These are phyloP conservation scores for Nitzschia palea DNA, from an alignment of 108 stramenopile genomes.

Conservation along the genomic window DNA sequence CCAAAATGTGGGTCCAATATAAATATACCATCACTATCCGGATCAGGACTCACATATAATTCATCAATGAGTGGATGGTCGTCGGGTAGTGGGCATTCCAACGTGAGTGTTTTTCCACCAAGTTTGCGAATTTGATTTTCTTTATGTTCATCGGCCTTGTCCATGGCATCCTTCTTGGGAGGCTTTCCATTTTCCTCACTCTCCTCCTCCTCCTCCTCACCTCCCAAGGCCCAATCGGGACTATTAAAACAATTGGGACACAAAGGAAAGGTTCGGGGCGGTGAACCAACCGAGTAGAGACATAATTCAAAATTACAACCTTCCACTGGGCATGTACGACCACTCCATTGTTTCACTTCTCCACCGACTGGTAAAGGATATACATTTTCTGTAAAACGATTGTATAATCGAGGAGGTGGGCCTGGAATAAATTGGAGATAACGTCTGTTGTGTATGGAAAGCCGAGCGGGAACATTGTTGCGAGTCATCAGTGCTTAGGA, in stretches of 20 bases:
- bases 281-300: conserved; percentile 77
- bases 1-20: conserved; percentile 82
- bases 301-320: conserved; percentile 88
- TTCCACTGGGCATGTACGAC: conserved; percentile 61
- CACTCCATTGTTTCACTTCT: conserved; percentile 82
- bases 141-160: conserved; percentile 65
- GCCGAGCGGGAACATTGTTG: background rate
- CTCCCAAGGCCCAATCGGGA: conserved; percentile 67
- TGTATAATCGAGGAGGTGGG: conserved; percentile 71
- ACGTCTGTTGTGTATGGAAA: conserved; percentile 30
- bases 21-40: conserved; percentile 84
- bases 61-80: conserved; percentile 82
- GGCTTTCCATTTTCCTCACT: conserved; percentile 49
- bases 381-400: conserved; percentile 82
- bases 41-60: conserved; percentile 79
- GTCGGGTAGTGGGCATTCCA: conserved; percentile 86
- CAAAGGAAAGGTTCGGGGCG: conserved; percentile 80
- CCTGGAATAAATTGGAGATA: conserved; percentile 64
- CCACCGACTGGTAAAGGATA: conserved; percentile 84
- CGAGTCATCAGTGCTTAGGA: background rate
- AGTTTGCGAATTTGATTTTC: conserved; percentile 59
- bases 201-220: conserved; percentile 21
- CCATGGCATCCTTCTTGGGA: conserved; percentile 41
- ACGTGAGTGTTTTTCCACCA: conserved; percentile 68
- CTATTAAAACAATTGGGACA: conserved; percentile 89